Evolutionary conservation across 192 early-diverging fungal species (phyloP).

Genomic region (Nowakowskiella sp.): DNA sequence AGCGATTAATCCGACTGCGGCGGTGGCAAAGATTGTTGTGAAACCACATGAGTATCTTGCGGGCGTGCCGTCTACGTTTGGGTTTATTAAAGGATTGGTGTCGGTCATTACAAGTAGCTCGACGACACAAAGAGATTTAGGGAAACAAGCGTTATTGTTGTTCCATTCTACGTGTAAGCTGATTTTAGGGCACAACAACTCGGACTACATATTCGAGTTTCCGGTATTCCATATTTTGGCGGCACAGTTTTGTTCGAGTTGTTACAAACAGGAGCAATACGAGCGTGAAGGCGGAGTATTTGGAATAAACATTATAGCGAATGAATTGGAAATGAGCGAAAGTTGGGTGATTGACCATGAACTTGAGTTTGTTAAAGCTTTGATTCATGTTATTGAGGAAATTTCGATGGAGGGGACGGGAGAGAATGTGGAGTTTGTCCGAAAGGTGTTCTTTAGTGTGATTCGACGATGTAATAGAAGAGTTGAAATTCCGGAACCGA

Average conservation of each 20-base stretch:
- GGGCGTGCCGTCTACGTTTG: conserved; percentile 34
- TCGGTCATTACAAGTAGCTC: conserved; percentile 67
- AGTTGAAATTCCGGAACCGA: background rate
- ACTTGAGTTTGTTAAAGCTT: conserved; percentile 84
- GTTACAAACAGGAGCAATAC: conserved; percentile 83
- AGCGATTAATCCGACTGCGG: conserved; percentile 26
- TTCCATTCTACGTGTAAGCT: conserved; percentile 52
- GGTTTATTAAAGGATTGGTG: conserved; percentile 73
- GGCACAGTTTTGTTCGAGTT: conserved; percentile 78
- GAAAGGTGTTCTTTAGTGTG: conserved; percentile 62
- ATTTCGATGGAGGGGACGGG: conserved; percentile 67
- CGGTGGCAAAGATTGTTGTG: too few species aligned
- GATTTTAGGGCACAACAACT: conserved; percentile 51
- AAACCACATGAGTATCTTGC: too few species aligned
- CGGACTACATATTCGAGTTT: conserved; percentile 52
- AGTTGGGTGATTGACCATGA: conserved; percentile 92
- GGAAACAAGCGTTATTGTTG: conserved; percentile 53
- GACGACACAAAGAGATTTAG: conserved; percentile 47
- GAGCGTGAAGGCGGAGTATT: conserved; percentile 83
- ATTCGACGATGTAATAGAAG: conserved; percentile 52
- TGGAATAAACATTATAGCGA: conserved; percentile 77
- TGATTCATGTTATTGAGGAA: conserved; percentile 94
- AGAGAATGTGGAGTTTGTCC: conserved; percentile 64
- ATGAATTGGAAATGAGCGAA: conserved; percentile 73
- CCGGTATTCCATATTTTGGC: conserved; percentile 73